Conservation (phyloP, 2,329 filamentous ascomycete genomes). For the Fusarium tuaranense region DNA sequence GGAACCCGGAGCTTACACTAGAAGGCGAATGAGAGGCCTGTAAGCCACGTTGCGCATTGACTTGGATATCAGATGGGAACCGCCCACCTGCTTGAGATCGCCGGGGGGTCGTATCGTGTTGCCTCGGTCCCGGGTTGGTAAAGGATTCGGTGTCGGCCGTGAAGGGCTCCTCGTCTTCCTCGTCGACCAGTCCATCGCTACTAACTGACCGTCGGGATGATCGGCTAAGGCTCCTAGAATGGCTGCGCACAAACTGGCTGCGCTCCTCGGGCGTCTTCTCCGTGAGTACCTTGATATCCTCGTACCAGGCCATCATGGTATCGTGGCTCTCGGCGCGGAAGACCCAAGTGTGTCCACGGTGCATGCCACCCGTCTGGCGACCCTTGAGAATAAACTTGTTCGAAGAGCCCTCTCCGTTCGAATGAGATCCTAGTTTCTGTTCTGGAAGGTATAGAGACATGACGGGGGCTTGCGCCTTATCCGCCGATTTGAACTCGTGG, state of each 20-base stretch:
- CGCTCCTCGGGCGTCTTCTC: conserved; percentile 91
- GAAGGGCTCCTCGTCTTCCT: conserved; percentile 75
- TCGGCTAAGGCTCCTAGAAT: conserved; percentile 82
- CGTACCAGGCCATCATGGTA: conserved; percentile 97
- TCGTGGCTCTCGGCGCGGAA: conserved; percentile 82
- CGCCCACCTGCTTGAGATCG: conserved; percentile 93
- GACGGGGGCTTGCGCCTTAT: conserved; percentile 89
- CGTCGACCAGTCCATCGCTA: conserved; percentile 84
- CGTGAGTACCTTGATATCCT: conserved; percentile 90
- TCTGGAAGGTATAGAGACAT: conserved; percentile 97
- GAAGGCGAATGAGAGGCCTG: conserved; percentile 82
- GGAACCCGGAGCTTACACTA: conserved; percentile 79
- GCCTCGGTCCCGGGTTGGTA: conserved; percentile 60
- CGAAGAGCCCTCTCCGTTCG: conserved; percentile 82
- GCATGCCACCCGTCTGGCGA: conserved; percentile 91
- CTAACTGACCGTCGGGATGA: conserved; percentile 71
- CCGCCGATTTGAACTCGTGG: conserved; percentile 98
- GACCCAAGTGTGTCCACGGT: conserved; percentile 81
- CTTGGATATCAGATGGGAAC: conserved; percentile 93
- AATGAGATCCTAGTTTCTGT: conserved; percentile 95
- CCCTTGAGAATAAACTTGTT: conserved; percentile 99
- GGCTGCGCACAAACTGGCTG: conserved; percentile 85
- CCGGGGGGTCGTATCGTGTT: conserved; percentile 65
- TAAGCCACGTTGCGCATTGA: conserved; percentile 82
- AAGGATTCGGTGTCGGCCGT: conserved; percentile 62